phyloP scores from a whole-genome alignment of 148 eudicot species.

The Suaeda aralocaspica region DNA sequence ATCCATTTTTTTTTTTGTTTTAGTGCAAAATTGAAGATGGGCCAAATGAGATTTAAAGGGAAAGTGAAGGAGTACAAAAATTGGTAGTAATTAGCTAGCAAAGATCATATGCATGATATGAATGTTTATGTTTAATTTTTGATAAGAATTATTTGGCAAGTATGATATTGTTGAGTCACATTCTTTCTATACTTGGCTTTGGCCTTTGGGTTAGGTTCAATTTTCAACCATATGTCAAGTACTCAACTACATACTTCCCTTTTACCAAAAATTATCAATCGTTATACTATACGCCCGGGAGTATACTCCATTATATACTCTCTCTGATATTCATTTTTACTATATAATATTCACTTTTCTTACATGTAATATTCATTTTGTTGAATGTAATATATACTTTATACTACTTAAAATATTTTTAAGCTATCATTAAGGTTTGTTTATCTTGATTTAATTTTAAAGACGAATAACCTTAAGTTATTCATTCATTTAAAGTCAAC shows the following conservation, averaged over 20 bases:
- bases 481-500: no score
- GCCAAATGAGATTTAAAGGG: slow-evolving; percentile 17
- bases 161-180: slow-evolving; percentile 32
- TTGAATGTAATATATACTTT: no score
- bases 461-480: no score
- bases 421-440: no score
- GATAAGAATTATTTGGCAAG: neutral
- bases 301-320: no score
- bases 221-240: neutral
- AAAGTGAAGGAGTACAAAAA: neutral
- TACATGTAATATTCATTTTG: no score
- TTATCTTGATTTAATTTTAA: no score
- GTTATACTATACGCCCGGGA: no score
- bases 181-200: slow-evolving; percentile 18
- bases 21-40: neutral
- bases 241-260: slow-evolving; percentile 7
- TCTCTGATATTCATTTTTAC: no score
- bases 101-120: slow-evolving; percentile 24
- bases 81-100: slow-evolving; percentile 24
- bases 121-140: neutral
- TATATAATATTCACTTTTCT: no score
- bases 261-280: neutral
- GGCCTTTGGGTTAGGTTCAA: slow-evolving; percentile 13
- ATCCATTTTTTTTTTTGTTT: slow-evolving; percentile 31
- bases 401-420: no score